phyloP scores from a whole-genome alignment of 2,329 filamentous ascomycete genomes.

The Stagonosporopsis rhizophila region DNA sequence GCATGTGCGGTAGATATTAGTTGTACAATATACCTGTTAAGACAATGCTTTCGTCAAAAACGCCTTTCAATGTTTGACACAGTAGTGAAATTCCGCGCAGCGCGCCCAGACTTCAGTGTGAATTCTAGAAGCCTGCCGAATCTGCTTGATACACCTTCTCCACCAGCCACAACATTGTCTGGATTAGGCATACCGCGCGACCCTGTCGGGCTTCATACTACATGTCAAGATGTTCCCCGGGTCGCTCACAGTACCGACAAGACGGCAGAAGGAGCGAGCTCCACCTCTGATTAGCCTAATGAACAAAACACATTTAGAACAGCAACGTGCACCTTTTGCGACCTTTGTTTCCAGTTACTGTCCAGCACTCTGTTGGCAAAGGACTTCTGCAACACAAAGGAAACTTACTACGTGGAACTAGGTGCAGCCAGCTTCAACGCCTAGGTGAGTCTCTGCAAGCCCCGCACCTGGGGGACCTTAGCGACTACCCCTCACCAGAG shows the following conservation, averaged over 20 bases:
- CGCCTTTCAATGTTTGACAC: too few relatives aligned
- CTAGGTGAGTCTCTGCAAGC: slow-evolving; percentile 26
- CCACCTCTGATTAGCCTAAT: slow-evolving; percentile 47
- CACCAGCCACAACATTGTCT: slow-evolving; percentile 7
- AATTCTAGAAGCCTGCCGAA: not conserved
- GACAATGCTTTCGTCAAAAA: not conserved
- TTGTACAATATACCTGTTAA: slow-evolving; percentile 5
- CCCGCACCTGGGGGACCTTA: slow-evolving; percentile 19
- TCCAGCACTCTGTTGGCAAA: not conserved
- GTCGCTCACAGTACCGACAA: slow-evolving; percentile 19
- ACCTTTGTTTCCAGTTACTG: not conserved
- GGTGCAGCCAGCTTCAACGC: slow-evolving; percentile 3
- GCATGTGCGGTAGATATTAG: not conserved
- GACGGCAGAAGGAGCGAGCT: slow-evolving; percentile 36
- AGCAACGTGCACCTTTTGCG: slow-evolving; percentile 5
- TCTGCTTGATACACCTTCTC: not conserved
- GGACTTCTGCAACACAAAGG: not conserved
- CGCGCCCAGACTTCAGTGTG: not conserved
- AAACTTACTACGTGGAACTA: not conserved
- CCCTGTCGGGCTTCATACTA: slow-evolving; percentile 27
- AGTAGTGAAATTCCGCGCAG: not conserved
- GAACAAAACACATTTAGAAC: slow-evolving; percentile 16
- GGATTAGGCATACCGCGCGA: slow-evolving; percentile 28
- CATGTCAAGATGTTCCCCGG: slow-evolving; percentile 20
- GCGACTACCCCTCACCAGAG: slow-evolving; percentile 8